Evolutionary conservation across 148 eudicot species (phyloP), one percentile per base, ranked within the genome.

Genomic region (Camellia japonica): DNA sequence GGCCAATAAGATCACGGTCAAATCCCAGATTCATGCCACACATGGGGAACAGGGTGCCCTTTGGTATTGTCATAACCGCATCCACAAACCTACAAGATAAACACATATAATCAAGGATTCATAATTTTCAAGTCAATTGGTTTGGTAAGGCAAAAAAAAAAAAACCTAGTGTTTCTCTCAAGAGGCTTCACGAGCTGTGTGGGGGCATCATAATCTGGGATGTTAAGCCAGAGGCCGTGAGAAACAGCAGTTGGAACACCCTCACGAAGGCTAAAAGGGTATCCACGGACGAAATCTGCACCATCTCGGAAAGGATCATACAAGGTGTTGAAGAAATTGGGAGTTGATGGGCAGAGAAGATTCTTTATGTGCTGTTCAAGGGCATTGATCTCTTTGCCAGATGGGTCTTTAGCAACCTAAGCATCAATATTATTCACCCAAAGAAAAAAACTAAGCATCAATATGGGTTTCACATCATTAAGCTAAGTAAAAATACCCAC

Each of bases 161-260:
- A 54, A 10, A 59, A 90, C 90, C 88, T 87, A 44, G 89, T 85
- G 85, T 90, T 90, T 65, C 90, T 87, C 83, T 90, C 93, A 11
- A 73, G 87, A 59, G 93, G 93, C 85, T 90, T 90, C 74, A 90
- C 93, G 20, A 90, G 93, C 65, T 90, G 93, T n/a, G 93, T 90
- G 7, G 93, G 93, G 6, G 93, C 91, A 51, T 90, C 93, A 38
- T 90, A 90, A 78, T 90, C 93, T 8, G 93, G 93, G 69, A 90
- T 90, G 85, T 90, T 90, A 23, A 90, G 84, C 93, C 93, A 90
- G 49, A 89, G 91, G 20, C 93, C 93, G 71, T 90, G 93, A 77
- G 93, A 90, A 46, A 90, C 91, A 44, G 93, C 93, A 4, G 93
- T 90, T 5, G 94, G 90, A 56, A 84, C 90, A 59, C 91, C 93